Evolutionary conservation across 768 basidiomycete genomes (phyloP).

Genomic region (Pluteus cervinus): DNA sequence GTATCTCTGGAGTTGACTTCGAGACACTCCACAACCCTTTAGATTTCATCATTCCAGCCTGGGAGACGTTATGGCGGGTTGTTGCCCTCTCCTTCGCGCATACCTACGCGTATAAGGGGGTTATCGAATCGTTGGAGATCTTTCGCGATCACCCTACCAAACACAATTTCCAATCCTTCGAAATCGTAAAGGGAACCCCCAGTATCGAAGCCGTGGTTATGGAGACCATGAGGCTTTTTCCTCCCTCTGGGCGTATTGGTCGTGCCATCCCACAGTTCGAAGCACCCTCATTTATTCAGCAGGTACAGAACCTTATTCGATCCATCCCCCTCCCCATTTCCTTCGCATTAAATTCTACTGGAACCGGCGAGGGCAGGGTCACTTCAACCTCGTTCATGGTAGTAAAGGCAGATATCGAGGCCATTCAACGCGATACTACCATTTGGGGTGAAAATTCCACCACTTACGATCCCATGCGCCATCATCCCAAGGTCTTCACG

Average conservation of each 20-base stretch:
- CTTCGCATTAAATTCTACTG: too few species aligned
- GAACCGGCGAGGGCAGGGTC: not conserved
- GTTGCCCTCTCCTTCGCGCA: conserved; percentile 39
- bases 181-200: conserved; percentile 10
- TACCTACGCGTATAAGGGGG: conserved; percentile 19
- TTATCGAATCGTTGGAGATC: conserved; percentile 23
- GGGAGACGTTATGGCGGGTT: conserved; percentile 61
- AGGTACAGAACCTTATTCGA: not conserved
- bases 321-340: conserved; percentile 1
- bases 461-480: conserved; percentile 39
- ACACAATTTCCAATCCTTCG: conserved; percentile 24
- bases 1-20: conserved; percentile 34
- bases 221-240: conserved; percentile 44
- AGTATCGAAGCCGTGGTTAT: conserved; percentile 30
- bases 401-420: conserved; percentile 30
- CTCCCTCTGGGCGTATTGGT: conserved; percentile 43
- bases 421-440: conserved; percentile 24
- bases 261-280: conserved; percentile 14
- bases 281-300: conserved; percentile 8
- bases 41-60: conserved; percentile 50
- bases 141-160: conserved; percentile 26
- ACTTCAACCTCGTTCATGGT: not conserved
- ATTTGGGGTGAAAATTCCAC: conserved; percentile 31
- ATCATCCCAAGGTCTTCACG: conserved; percentile 13
- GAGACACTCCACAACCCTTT: conserved; percentile 32